A percentile compares a stretch with the other conserved stretches of the same genome.
Conservation (phyloP, 352 stramenopile genomes). For the Globisporangium uncinulatum region DNA sequence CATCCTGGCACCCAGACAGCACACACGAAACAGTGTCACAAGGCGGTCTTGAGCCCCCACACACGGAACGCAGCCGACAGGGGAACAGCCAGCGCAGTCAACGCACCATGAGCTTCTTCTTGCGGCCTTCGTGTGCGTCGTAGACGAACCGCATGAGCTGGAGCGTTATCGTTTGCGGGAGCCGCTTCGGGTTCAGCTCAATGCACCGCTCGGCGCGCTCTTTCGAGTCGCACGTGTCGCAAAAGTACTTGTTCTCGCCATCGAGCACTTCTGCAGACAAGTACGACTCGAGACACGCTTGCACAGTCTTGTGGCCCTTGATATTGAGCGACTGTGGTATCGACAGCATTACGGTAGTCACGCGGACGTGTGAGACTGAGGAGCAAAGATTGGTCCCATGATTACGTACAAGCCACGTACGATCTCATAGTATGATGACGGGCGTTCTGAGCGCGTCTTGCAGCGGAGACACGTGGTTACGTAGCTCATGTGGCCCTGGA, state of each 20-base stretch:
- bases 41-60: too few species aligned
- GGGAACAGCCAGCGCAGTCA: background rate
- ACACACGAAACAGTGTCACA: background rate
- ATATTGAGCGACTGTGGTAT: conserved; percentile 68
- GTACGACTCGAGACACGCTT: conserved; percentile 69
- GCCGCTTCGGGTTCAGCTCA: conserved; percentile 41
- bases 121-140: conserved; percentile 57
- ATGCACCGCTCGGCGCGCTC: conserved; percentile 72
- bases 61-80: background rate
- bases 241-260: conserved; percentile 87
- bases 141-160: conserved; percentile 87
- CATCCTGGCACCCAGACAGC: conserved; percentile 37
- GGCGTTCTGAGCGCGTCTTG: conserved; percentile 51
- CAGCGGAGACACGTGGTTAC: conserved; percentile 79
- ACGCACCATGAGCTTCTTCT: conserved; percentile 83
- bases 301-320: conserved; percentile 69
- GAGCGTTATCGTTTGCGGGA: conserved; percentile 70
- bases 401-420: conserved; percentile 19
- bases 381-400: too few species aligned
- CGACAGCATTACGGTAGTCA: background rate
- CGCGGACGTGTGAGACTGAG: too few species aligned
- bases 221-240: conserved; percentile 67
- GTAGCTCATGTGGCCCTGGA: conserved; percentile 81
- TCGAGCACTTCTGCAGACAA: conserved; percentile 68
- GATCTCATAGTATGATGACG: conserved; percentile 81